A percentile compares a stretch with the other conserved stretches of the same genome.
phyloP scores from a whole-genome alignment of 805 yeast genomes.

The Cyberlindnera sargentensis region DNA sequence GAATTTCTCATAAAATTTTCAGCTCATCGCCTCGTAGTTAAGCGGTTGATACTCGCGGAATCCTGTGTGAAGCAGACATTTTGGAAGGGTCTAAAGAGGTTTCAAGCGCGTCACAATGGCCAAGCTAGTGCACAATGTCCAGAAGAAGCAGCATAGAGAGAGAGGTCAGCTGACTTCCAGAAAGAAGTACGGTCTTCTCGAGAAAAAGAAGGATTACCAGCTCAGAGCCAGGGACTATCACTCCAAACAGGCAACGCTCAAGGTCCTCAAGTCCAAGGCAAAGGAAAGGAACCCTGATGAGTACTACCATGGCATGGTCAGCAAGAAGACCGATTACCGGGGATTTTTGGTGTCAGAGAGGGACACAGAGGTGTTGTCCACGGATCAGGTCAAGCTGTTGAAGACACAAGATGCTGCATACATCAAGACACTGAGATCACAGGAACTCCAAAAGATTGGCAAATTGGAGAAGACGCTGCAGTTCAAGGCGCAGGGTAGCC shows the following conservation, averaged over 20 bases:
- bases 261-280: constrained; percentile 68
- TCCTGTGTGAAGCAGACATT: too few species aligned
- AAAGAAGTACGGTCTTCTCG: constrained; percentile 73
- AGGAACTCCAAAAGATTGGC: constrained; percentile 59
- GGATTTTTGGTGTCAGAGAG: constrained; percentile 68
- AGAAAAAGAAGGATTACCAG: constrained; percentile 83
- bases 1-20: not conserved
- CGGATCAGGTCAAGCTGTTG: constrained; percentile 73
- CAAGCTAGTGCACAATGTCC: constrained; percentile 79
- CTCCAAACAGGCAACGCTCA: constrained; percentile 51
- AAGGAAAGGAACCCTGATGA: constrained; percentile 84
- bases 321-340: constrained; percentile 53
- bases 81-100: not conserved
- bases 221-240: constrained; percentile 65
- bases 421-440: constrained; percentile 65
- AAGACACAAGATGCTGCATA: constrained; percentile 91
- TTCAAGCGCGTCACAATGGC: constrained; percentile 43
- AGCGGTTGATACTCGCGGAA: too few species aligned
- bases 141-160: constrained; percentile 94
- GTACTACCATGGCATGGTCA: constrained; percentile 90
- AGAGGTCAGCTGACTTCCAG: constrained; percentile 80
- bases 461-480: constrained; percentile 38
- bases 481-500: constrained; percentile 60
- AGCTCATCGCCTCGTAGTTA: not conserved
- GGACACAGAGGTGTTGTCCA: constrained; percentile 50